These are phyloP conservation scores for Colletotrichum simmondsii DNA, from an alignment of 2,329 filamentous ascomycete genomes.

Conservation along the genomic window DNA sequence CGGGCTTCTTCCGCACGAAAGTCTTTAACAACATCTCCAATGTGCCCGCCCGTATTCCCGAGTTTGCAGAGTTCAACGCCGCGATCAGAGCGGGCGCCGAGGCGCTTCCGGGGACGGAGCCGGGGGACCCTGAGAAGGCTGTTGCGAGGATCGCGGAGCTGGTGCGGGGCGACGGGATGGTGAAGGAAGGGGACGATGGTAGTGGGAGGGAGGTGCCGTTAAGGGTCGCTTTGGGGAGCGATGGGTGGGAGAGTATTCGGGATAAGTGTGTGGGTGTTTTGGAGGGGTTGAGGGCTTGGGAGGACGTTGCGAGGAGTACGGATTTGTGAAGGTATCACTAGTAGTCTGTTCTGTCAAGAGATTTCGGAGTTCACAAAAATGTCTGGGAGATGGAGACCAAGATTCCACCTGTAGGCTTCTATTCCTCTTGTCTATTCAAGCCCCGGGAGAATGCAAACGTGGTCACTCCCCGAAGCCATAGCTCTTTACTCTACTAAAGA, in stretches of 20 bases:
- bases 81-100: neutral
- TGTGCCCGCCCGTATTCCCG: neutral
- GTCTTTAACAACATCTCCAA: neutral
- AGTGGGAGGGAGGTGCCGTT: constrained; percentile 51
- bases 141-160: constrained; percentile 64
- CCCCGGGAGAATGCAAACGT: neutral
- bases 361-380: too few species aligned
- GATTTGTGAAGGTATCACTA: constrained; percentile 41
- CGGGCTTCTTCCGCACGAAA: constrained; percentile 57
- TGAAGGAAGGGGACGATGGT: neutral
- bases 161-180: constrained; percentile 57
- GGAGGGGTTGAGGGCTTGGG: constrained; percentile 60
- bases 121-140: constrained; percentile 61
- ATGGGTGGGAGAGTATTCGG: constrained; percentile 60
- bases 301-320: constrained; percentile 59
- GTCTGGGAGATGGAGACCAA: neutral
- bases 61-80: neutral
- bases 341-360: too few species aligned
- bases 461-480: constrained; percentile 62
- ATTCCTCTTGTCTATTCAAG: too few species aligned
- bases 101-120: constrained; percentile 40
- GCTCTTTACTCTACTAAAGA: constrained; percentile 74
- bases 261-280: constrained; percentile 60
- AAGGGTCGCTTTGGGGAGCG: constrained; percentile 62
- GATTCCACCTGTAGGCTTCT: neutral